Base-by-base conservation (phyloP, 257 asterid genomes). In the Scutellaria barbata region DNA sequence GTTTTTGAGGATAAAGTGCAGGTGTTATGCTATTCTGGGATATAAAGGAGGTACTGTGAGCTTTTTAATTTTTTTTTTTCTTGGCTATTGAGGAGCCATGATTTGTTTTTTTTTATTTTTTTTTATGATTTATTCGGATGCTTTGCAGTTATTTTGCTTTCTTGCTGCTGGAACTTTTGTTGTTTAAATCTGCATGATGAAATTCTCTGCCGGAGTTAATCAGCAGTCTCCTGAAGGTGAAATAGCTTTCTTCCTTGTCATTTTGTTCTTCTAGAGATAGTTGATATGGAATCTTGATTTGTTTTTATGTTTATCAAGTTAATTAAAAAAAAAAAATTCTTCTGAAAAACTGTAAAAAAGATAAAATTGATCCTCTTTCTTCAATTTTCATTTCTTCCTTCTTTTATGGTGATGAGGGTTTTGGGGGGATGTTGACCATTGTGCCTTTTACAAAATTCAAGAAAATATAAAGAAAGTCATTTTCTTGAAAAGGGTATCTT, bases 201-300 rank as follows among this genome's bases (percentile, higher is more conserved):
- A 86, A 74, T 83, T 77, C 59, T 80, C 92, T 64, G 75, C 82
- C 75, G 82, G 76, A 74, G 76, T 75, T 20, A 79, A 74, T 67
- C 90, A 81, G 61, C 90, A 84, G 69, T 82, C 89, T 74, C 85
- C 90, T 72, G 87, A 87, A 86, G 95, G 95, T 87, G 71, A 67
- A 68, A 16, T 51, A 45, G 30, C 59, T 66, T 70, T 61, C 42
- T 69, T 63, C 39, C 63, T 51, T 50, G 60, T 14, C 55, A 0
- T 42, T 52, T 2, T 75, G 45, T 40, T 53, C 62, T 63, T 78
- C 66, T 64, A 25, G 52, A 45, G 51, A 56, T 9, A 40, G 59
- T 53, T 76, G 73, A 39, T 63, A 62, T 69, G 52, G 54, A 46
- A 48, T 71, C 65, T 48, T 68, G 41, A 55, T 55, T 65, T 46